phyloP scores from a whole-genome alignment of 2,329 filamentous ascomycete genomes.

The Diaporthe vaccinii region DNA sequence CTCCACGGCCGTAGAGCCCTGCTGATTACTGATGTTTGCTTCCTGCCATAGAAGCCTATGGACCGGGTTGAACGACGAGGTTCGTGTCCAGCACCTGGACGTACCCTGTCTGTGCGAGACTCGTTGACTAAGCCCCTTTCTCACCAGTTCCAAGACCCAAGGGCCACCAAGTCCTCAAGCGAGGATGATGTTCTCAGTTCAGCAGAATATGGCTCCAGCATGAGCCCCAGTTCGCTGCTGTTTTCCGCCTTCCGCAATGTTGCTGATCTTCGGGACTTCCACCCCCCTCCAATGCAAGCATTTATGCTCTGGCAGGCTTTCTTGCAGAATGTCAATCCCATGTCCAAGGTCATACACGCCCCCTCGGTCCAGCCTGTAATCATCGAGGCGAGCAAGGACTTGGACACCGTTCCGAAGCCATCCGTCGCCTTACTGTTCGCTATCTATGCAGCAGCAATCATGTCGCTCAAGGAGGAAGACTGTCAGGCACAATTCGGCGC shows the following conservation, averaged over 20 bases:
- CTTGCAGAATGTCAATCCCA: conserved; percentile 64
- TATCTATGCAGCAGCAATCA: conserved; percentile 40
- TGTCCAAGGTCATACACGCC: conserved; percentile 65
- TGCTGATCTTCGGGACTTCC: conserved; percentile 44
- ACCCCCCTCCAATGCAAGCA: conserved; percentile 51
- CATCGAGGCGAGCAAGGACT: conserved; percentile 42
- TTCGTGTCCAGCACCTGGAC: conserved; percentile 21
- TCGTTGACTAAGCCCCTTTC: conserved; percentile 16
- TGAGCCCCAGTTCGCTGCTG: conserved; percentile 54
- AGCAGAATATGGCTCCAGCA: conserved; percentile 59
- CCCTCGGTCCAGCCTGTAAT: conserved; percentile 57
- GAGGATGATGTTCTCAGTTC: conserved; percentile 46
- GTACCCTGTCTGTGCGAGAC: background rate
- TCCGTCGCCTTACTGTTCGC: conserved; percentile 41
- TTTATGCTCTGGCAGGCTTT: conserved; percentile 63
- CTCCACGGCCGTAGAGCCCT: conserved; percentile 61
- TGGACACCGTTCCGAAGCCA: conserved; percentile 39
- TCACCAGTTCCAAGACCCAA: conserved; percentile 43
- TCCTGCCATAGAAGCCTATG: conserved; percentile 43
- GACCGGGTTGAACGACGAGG: conserved; percentile 44
- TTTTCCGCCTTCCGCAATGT: conserved; percentile 37
- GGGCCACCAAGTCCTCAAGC: conserved; percentile 37
- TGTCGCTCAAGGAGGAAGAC: conserved; percentile 41
- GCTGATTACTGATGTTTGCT: conserved; percentile 36
- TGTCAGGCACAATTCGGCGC: conserved; percentile 36